A percentile compares a stretch with the other conserved stretches of the same genome.
Conservation (phyloP, 306 rosid genomes). For the Canavalia gladiata region DNA sequence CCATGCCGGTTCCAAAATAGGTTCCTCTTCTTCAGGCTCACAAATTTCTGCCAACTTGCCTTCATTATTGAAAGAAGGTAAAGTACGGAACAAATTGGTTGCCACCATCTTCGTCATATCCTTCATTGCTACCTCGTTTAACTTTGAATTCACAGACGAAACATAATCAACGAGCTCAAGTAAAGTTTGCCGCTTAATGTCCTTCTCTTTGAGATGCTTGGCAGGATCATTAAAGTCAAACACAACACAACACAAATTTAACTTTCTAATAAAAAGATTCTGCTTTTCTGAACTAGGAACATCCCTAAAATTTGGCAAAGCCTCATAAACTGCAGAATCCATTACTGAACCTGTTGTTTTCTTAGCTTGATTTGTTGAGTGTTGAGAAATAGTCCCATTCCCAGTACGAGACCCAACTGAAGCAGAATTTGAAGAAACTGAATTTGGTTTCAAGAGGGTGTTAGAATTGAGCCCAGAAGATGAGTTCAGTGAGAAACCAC, state of each 20-base stretch:
- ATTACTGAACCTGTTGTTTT: constrained; percentile 46
- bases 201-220: constrained; percentile 63
- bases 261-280: constrained; percentile 58
- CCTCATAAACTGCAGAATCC: constrained; percentile 60
- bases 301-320: constrained; percentile 65
- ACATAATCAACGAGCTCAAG: constrained; percentile 73
- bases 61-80: constrained; percentile 59
- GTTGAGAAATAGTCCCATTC: constrained; percentile 54
- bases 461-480: constrained; percentile 56
- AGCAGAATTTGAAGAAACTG: constrained; percentile 52
- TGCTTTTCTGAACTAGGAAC: constrained; percentile 66
- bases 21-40: constrained; percentile 73
- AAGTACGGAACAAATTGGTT: constrained; percentile 62
- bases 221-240: constrained; percentile 66
- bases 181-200: constrained; percentile 62
- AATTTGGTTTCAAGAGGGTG: constrained; percentile 54
- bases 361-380: constrained; percentile 51
- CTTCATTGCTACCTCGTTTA: constrained; percentile 63
- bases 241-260: constrained; percentile 65
- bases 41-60: constrained; percentile 52
- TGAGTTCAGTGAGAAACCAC: constrained; percentile 48
- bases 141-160: constrained; percentile 56
- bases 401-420: constrained; percentile 46
- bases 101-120: constrained; percentile 69
- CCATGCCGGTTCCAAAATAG: constrained; percentile 70